These are phyloP conservation scores for Pichia sp. DNA, from an alignment of 1,139 yeast genomes.

Conservation along the genomic window DNA sequence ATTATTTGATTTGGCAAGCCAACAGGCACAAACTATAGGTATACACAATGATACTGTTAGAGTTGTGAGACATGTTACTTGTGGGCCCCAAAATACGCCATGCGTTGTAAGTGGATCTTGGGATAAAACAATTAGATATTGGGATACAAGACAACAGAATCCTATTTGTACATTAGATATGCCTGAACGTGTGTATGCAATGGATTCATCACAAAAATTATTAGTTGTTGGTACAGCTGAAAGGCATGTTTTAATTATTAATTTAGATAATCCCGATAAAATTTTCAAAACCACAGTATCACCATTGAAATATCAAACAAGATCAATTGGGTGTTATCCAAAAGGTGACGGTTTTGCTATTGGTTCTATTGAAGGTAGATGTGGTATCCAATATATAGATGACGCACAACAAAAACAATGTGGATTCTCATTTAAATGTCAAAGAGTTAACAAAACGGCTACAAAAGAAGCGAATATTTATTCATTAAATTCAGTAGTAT, in stretches of 20 bases:
- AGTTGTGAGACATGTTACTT: constrained; percentile 67
- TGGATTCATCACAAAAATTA: constrained; percentile 78
- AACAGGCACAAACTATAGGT: constrained; percentile 81
- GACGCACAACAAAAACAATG: constrained; percentile 65
- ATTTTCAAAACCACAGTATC: constrained; percentile 70
- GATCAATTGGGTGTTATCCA: constrained; percentile 76
- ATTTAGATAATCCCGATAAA: constrained; percentile 75
- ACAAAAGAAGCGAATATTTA: constrained; percentile 55
- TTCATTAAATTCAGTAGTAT: constrained; percentile 71
- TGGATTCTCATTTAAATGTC: constrained; percentile 93
- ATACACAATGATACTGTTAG: constrained; percentile 79
- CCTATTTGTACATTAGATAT: constrained; percentile 76
- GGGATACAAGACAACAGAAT: constrained; percentile 87
- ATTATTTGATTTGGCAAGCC: constrained; percentile 73
- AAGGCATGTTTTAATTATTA: constrained; percentile 69
- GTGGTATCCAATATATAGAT: constrained; percentile 92
- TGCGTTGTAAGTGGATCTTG: constrained; percentile 91
- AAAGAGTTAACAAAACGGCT: constrained; percentile 53
- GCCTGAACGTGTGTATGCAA: constrained; percentile 87
- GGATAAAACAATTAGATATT: constrained; percentile 91
- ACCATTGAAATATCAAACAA: constrained; percentile 90
- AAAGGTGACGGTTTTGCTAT: constrained; percentile 89
- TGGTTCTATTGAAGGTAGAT: constrained; percentile 92
- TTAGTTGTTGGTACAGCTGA: constrained; percentile 93
- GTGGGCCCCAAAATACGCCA: constrained; percentile 76